Evolutionary conservation across 345 rosid genomes (phyloP).

Genomic region (Viola odorata): DNA sequence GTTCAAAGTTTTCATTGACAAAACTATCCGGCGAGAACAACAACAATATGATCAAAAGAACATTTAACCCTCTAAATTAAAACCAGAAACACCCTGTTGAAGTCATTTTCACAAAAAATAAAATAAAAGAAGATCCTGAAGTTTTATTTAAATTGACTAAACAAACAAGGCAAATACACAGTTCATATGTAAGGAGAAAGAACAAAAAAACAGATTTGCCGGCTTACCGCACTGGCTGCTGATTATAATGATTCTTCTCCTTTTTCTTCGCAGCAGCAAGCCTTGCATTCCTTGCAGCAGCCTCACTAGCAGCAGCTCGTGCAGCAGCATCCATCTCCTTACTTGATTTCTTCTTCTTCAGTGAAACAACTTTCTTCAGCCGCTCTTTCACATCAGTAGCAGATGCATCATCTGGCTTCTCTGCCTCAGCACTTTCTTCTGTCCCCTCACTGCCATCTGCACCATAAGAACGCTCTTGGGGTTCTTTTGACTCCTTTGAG

Average conservation of each 20-base stretch:
- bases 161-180: constrained; percentile 17
- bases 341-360: constrained; percentile 59
- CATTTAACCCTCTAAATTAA: neutral
- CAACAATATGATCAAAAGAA: neutral
- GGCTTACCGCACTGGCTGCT: constrained; percentile 57
- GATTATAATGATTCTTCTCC: constrained; percentile 71
- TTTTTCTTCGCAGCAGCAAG: constrained; percentile 75
- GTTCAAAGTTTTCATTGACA: neutral
- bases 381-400: constrained; percentile 51
- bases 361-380: constrained; percentile 44
- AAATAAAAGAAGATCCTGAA: constrained; percentile 4
- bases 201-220: neutral
- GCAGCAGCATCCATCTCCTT: constrained; percentile 64
- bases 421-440: constrained; percentile 27
- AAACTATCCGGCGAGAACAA: constrained; percentile 2
- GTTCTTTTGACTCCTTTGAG: constrained; percentile 34
- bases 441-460: constrained; percentile 20
- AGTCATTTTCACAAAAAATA: constrained; percentile 12
- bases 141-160: constrained; percentile 29
- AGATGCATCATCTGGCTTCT: constrained; percentile 34
- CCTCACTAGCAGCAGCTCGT: constrained; percentile 60
- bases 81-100: constrained; percentile 12
- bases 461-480: constrained; percentile 30
- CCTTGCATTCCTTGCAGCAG: constrained; percentile 64
- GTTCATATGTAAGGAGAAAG: constrained; percentile 9